A percentile compares a stretch with the other conserved stretches of the same genome.
These are phyloP conservation scores for Ricinus communis DNA, from an alignment of 345 rosid species.

Conservation along the genomic window DNA sequence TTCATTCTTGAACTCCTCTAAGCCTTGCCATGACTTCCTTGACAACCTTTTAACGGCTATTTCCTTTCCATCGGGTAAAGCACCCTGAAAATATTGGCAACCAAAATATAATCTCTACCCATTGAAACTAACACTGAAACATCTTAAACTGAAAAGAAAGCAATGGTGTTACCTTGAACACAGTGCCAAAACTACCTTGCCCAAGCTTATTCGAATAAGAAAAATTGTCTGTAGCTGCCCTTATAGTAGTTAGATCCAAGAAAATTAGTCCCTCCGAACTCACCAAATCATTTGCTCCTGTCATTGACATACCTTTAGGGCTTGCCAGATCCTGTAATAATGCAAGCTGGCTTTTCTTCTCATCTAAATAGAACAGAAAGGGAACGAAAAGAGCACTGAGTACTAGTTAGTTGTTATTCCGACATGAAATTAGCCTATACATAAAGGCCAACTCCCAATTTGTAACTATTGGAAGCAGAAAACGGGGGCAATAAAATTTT, in stretches of 20 bases:
- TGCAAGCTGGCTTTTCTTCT: constrained; percentile 20
- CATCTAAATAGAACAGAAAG: constrained; percentile 16
- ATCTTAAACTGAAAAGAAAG: not conserved
- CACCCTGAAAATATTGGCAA: constrained; percentile 13
- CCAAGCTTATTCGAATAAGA: constrained; percentile 22
- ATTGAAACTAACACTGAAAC: not conserved
- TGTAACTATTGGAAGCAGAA: too few relatives aligned
- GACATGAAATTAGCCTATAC: not conserved
- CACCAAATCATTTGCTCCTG: constrained; percentile 24
- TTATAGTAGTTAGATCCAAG: constrained; percentile 2
- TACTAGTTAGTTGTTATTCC: not conserved
- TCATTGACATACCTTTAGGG: constrained; percentile 22
- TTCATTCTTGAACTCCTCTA: constrained; percentile 24
- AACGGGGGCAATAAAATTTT: too few relatives aligned
- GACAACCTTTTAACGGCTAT: constrained; percentile 21
- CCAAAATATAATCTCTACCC: not conserved
- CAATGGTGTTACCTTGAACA: not conserved
- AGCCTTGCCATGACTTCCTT: constrained; percentile 19
- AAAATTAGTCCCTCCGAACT: constrained; percentile 25
- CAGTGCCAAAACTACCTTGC: constrained; percentile 21
- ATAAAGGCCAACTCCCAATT: too few relatives aligned
- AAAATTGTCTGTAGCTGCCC: constrained; percentile 15
- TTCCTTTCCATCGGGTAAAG: constrained; percentile 18
- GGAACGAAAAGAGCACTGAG: not conserved
- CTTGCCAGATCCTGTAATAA: constrained; percentile 26